Conservation (phyloP, 495 filamentous ascomycete species). For the Xylaria castorea region DNA sequence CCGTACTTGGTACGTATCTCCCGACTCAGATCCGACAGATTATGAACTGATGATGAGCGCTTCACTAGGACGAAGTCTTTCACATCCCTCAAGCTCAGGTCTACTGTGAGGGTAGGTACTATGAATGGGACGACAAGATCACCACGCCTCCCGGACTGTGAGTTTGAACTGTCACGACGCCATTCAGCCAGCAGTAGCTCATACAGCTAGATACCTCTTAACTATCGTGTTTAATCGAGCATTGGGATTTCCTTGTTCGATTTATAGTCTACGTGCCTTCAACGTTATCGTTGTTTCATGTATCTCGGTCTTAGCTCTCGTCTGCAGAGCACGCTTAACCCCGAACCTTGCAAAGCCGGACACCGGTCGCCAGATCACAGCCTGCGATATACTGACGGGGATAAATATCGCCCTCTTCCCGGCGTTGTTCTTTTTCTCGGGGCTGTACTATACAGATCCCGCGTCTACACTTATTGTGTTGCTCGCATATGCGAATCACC, state of each 20-base stretch:
- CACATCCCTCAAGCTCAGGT: constrained; percentile 90
- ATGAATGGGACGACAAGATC: constrained; percentile 92
- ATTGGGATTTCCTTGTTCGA: constrained; percentile 47
- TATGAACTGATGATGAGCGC: constrained; percentile 33
- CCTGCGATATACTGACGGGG: constrained; percentile 63
- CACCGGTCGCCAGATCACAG: constrained; percentile 24
- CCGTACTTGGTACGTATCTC: constrained; percentile 75
- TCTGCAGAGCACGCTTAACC: constrained; percentile 31
- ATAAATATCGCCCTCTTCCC: constrained; percentile 89
- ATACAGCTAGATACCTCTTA: constrained; percentile 56
- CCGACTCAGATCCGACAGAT: not conserved
- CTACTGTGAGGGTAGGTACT: constrained; percentile 79
- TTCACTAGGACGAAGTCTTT: constrained; percentile 84
- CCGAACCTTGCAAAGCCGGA: not conserved
- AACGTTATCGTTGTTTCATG: constrained; percentile 56
- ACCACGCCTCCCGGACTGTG: constrained; percentile 94
- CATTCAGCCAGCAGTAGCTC: constrained; percentile 30
- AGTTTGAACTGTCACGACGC: constrained; percentile 37
- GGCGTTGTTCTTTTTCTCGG: constrained; percentile 92
- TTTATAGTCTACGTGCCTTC: constrained; percentile 55
- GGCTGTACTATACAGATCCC: constrained; percentile 92
- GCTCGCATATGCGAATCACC: constrained; percentile 67
- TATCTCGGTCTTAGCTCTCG: constrained; percentile 26
- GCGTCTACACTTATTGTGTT: constrained; percentile 71
- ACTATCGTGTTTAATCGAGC: constrained; percentile 52